phyloP scores from a whole-genome alignment of 2,329 filamentous ascomycete species.

The Colletotrichum sp. region DNA sequence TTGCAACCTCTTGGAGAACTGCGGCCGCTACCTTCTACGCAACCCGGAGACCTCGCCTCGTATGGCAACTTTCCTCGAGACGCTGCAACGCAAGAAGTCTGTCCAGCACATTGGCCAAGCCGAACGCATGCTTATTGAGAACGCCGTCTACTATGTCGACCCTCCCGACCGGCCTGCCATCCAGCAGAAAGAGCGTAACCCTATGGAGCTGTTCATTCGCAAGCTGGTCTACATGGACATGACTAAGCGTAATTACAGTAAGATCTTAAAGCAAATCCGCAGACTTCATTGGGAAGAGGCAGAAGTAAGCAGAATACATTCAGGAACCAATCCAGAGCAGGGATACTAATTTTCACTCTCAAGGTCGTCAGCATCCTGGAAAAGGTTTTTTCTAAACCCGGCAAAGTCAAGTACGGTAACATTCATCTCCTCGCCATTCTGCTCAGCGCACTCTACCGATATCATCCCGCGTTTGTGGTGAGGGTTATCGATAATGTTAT shows the following conservation, averaged over 20 bases:
- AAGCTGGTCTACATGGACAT: constrained; percentile 94
- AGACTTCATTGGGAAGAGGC: constrained; percentile 97
- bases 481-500: constrained; percentile 91
- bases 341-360: neutral
- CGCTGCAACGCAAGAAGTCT: constrained; percentile 91
- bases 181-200: constrained; percentile 93
- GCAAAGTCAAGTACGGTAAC: constrained; percentile 97
- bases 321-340: neutral
- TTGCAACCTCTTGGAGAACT: constrained; percentile 94
- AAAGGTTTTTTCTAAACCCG: constrained; percentile 94
- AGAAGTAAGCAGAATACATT: constrained; percentile 60
- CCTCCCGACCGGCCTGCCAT: constrained; percentile 93
- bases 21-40: constrained; percentile 89
- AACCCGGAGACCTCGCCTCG: constrained; percentile 92
- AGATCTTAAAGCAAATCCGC: constrained; percentile 90
- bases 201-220: constrained; percentile 89
- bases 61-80: constrained; percentile 94
- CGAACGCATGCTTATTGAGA: constrained; percentile 97
- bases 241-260: constrained; percentile 92
- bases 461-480: constrained; percentile 90
- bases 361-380: constrained; percentile 76
- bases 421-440: constrained; percentile 93
- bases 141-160: constrained; percentile 97
- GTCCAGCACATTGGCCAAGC: constrained; percentile 95
- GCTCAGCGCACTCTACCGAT: constrained; percentile 85